Evolutionary conservation across 495 filamentous ascomycete genomes (phyloP), one percentile per base, ranked within the genome.

Genomic region (Hyaloscypha bicolor): DNA sequence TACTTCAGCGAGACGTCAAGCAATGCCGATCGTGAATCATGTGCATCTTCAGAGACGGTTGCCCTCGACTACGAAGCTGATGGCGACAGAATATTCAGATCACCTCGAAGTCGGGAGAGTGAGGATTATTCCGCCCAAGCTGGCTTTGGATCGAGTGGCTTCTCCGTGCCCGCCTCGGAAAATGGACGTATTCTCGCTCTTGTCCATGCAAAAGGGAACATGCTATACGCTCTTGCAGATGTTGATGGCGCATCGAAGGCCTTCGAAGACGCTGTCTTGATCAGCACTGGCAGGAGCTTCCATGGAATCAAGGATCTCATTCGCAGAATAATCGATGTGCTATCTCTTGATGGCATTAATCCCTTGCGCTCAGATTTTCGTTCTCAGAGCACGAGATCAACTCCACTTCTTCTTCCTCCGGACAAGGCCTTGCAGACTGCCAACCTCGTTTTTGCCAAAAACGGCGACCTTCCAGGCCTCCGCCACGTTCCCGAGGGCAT

Each of bases 171-270:
- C 9, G 91, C 91, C 9, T 90, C 86, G 29, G 95, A 99, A 69
- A 99, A 98, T 77, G 95, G 95, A 25, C 86, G 96, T 69, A 93
- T 99, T 79, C 84, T 98, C 14, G 90, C 93, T 37, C 81, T 99
- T 29, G 86, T 97, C 30, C 96, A 99, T 78, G 94, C 93, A 3
- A 99, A 98, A 77, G 95, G 96, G 32, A 99, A 98, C 70, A 97
- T 98, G 92, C 83, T 98, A 2, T 99, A 99, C 79, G 87, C 93
- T 42, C 78, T 97, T 60, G 93, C 93, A 30, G 91, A 98, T 67
- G 93, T 95, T 72, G 81, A 83, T 53, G 88, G 85, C 14, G 95
- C 95, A 19, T 93, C 95, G 1, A 86, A 88, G 65, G 93, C 96
- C 9, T 99, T 99, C 71, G 95, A 98, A 71, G 93, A 97, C 76